Base-by-base conservation (phyloP, 306 rosid genomes). In the Cicer chorassanicum region DNA sequence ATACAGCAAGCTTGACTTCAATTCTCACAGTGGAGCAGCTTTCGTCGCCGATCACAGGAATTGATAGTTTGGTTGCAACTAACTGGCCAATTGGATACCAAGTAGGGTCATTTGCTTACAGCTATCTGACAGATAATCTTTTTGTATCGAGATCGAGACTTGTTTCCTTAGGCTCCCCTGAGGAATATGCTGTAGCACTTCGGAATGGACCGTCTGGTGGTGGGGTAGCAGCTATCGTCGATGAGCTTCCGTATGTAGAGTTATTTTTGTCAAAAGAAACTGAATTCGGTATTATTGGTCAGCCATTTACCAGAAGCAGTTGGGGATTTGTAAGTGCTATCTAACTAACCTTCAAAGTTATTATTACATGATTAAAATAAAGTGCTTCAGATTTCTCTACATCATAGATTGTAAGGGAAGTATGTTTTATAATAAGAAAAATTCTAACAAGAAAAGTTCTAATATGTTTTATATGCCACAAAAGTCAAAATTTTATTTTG, bases 241-340 rank as follows among this genome's bases (percentile, higher is more conserved):
- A 94, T 61, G 98, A 94, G 90, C 91, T 91, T 81, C 87, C 89
- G 1, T 94, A 94, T 65, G 82, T 94, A 36, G 96, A 94, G 66
- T 59, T 91, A 48, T 94, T 94, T 79, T 85, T 94, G 72, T 88
- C 98, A 41, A 86, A 41, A 55, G 86, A 53, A 75, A 83, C 90
- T 11, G 96, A 86, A 61, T 94, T 88, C 16, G 96, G 96, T 75
- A 90, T 91, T 13, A 80, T 94, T 11, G 98, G 98, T 50, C 97
- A 85, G 81, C 74, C 95, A 39, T 94, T 94, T 76, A 80, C 98
- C 80, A 86, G 75, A 89, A 78, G 93, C 73, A 87, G 96, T 72
- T 94, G 98, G 98, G 98, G 98, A 79, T 94, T 94, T 84, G 98
- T 94, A 89, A 94, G 98, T 91, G 39, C 43, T 19, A 60, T 84